Evolutionary conservation across 257 asterid genomes (phyloP).

Genomic region (Nemophila menziesii): DNA sequence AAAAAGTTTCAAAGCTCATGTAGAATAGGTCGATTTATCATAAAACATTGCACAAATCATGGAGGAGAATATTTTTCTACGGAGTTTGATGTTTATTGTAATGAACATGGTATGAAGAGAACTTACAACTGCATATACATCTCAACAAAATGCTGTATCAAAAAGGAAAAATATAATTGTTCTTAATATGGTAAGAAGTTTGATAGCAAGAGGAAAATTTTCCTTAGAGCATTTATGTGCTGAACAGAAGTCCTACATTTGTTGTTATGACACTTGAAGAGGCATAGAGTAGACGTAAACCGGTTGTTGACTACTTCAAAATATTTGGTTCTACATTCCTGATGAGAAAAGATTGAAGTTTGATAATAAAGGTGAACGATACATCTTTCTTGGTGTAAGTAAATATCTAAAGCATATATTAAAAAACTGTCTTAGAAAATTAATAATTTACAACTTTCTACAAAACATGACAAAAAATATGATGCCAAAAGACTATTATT

Average conservation of each 20-base stretch:
- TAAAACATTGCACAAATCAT: background rate
- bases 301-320: background rate
- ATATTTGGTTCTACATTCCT: background rate
- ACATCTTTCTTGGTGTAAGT: no score
- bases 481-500: no score
- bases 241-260: constrained; percentile 4
- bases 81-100: background rate
- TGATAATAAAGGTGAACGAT: no score
- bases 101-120: background rate
- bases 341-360: no score
- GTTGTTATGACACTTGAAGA: constrained; percentile 2
- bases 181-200: constrained; percentile 1
- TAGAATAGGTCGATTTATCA: no score
- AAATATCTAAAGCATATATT: no score
- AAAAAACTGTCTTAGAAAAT: no score
- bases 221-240: constrained; percentile 1
- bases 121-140: background rate
- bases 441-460: no score
- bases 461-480: no score
- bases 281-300: background rate
- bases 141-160: background rate
- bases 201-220: background rate
- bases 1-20: no score
- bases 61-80: background rate
- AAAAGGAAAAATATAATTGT: constrained; percentile 5